A percentile compares a stretch with the other conserved stretches of the same genome.
Conservation (phyloP, 1,284 basidiomycete genomes). For the Leccinum ponderosum region DNA sequence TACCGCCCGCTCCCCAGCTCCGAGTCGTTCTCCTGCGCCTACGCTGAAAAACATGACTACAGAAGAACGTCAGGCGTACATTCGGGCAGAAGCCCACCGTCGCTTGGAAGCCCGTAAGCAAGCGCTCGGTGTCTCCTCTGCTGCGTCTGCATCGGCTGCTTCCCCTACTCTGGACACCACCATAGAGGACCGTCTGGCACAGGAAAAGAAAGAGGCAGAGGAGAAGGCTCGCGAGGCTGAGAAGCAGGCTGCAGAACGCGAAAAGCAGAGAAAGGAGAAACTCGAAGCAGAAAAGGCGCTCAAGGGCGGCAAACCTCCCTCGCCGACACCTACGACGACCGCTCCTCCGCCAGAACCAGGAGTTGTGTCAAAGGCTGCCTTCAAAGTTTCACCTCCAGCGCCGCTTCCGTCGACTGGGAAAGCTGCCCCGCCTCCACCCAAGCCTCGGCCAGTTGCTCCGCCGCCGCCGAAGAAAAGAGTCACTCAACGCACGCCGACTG, state of each 20-base stretch:
- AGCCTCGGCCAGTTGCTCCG: slow-evolving; percentile 42
- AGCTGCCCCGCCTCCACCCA: slow-evolving; percentile 35
- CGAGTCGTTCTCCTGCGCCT: slow-evolving; percentile 52
- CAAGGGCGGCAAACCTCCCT: slow-evolving; percentile 43
- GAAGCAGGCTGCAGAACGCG: slow-evolving; percentile 75
- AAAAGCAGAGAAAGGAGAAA: slow-evolving; percentile 65
- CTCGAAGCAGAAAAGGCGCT: slow-evolving; percentile 67
- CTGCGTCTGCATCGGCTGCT: slow-evolving; percentile 44
- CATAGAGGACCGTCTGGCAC: slow-evolving; percentile 79
- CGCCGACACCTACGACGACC: slow-evolving; percentile 34
- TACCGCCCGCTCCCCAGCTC: slow-evolving; percentile 46
- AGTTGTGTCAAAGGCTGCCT: slow-evolving; percentile 26
- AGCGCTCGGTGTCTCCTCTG: slow-evolving; percentile 73
- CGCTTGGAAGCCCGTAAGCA: slow-evolving; percentile 87
- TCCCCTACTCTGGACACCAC: slow-evolving; percentile 64
- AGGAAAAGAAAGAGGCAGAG: slow-evolving; percentile 86
- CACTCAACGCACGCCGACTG: slow-evolving; percentile 28
- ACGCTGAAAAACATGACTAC: slow-evolving; percentile 77
- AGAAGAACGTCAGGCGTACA: slow-evolving; percentile 82
- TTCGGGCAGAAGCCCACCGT: slow-evolving; percentile 81
- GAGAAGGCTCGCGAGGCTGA: slow-evolving; percentile 77
- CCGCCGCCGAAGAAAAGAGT: slow-evolving; percentile 42
- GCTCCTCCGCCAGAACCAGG: slow-evolving; percentile 37
- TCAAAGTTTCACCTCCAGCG: slow-evolving; percentile 10
- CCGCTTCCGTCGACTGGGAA: slow-evolving; percentile 33